Evolutionary conservation across 805 yeast genomes (phyloP).

Genomic region (Crinitomyces ghanaensis): DNA sequence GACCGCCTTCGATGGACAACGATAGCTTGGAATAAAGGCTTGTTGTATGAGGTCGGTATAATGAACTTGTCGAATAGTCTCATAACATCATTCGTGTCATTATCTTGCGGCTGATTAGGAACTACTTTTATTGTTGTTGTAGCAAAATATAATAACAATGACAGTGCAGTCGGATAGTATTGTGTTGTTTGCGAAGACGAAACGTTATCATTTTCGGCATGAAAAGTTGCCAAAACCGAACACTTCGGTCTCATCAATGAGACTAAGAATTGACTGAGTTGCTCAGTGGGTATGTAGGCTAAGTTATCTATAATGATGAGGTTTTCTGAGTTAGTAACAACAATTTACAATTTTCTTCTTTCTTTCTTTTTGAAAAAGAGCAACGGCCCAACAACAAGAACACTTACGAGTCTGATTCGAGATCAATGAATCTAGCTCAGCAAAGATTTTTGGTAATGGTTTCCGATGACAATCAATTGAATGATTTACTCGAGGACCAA

Average conservation of each 20-base stretch:
- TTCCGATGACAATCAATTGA: constrained; percentile 11
- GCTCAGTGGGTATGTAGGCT: constrained; percentile 39
- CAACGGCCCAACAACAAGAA: too few relatives aligned
- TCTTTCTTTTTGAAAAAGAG: background rate
- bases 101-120: constrained; percentile 28
- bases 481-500: constrained; percentile 23
- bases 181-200: too few relatives aligned
- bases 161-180: constrained; percentile 44
- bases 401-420: too few relatives aligned
- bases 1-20: constrained; percentile 69
- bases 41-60: too few relatives aligned
- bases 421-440: constrained; percentile 16
- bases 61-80: constrained; percentile 39
- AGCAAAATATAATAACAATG: constrained; percentile 56
- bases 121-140: constrained; percentile 55
- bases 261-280: constrained; percentile 40
- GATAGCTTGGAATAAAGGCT: constrained; percentile 33
- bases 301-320: constrained; percentile 59
- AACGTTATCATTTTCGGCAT: constrained; percentile 18
- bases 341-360: background rate
- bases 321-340: constrained; percentile 21
- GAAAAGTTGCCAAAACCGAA: constrained; percentile 38
- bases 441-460: constrained; percentile 13
- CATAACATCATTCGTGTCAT: constrained; percentile 22
- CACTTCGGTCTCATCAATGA: constrained; percentile 36